These are phyloP conservation scores for Entrophospora sp. DNA, from an alignment of 192 early-diverging fungal genomes.

Conservation along the genomic window DNA sequence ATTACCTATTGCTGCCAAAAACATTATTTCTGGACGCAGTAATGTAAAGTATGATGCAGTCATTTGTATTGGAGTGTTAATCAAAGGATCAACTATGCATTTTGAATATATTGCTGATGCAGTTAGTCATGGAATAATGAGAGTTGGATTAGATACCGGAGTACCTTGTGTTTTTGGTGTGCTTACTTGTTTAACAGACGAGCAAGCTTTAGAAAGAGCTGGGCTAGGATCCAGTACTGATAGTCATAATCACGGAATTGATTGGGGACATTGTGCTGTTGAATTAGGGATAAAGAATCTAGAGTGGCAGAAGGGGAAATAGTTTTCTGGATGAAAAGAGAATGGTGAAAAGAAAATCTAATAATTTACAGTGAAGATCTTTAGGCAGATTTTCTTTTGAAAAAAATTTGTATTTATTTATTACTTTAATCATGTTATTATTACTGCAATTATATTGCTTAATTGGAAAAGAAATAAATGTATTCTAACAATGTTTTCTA, in stretches of 20 bases:
- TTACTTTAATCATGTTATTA: too few relatives aligned
- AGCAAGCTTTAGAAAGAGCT: constrained; percentile 83
- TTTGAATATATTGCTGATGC: constrained; percentile 99
- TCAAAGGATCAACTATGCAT: constrained; percentile 98
- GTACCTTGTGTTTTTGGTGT: constrained; percentile 95
- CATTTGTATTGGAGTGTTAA: constrained; percentile 93
- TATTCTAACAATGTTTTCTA: too few relatives aligned
- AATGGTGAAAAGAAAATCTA: too few relatives aligned
- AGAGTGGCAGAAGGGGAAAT: too few relatives aligned
- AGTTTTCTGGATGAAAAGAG: too few relatives aligned
- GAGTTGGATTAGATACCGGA: constrained; percentile 82
- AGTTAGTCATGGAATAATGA: constrained; percentile 85
- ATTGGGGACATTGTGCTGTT: constrained; percentile 94
- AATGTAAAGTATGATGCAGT: constrained; percentile 77
- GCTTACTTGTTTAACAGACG: constrained; percentile 87
- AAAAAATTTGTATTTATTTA: too few relatives aligned
- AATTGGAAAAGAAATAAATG: too few relatives aligned
- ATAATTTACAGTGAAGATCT: too few relatives aligned
- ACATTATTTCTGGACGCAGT: constrained; percentile 41
- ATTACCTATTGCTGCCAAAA: constrained; percentile 81
- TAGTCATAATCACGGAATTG: constrained; percentile 91
- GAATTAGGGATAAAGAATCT: constrained; percentile 69
- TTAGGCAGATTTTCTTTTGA: too few relatives aligned
- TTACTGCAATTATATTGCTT: too few relatives aligned
- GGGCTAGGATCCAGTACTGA: constrained; percentile 52